Evolutionary conservation across 306 rosid species (phyloP).

Genomic region (Trifolium pratense): DNA sequence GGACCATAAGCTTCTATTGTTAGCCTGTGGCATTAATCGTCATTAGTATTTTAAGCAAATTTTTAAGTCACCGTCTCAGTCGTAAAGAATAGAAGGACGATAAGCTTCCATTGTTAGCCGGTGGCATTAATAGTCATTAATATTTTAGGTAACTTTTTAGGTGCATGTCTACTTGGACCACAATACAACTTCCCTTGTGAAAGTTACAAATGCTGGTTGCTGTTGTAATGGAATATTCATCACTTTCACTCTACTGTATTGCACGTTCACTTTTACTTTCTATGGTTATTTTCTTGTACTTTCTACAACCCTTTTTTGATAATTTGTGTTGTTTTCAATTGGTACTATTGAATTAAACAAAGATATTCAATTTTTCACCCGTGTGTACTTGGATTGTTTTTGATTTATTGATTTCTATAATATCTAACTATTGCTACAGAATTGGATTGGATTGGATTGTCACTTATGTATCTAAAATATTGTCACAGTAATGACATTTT

Average conservation of each 20-base stretch:
- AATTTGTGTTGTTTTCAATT: not conserved
- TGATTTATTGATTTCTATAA: no score
- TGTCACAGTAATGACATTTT: no score
- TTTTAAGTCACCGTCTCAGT: not conserved
- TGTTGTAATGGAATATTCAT: constrained; percentile 5
- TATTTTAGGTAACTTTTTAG: no score
- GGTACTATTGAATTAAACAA: not conserved
- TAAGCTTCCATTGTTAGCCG: not conserved
- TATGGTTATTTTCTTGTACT: no score
- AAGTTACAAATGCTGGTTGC: not conserved
- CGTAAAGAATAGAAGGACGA: not conserved
- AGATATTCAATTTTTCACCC: not conserved
- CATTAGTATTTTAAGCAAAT: not conserved
- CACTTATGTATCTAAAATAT: no score
- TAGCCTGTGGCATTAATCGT: not conserved
- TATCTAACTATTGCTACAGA: no score
- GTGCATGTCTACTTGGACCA: not conserved
- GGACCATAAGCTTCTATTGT: not conserved
- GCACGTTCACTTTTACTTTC: not conserved
- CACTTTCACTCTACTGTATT: not conserved
- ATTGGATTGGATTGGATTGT: no score
- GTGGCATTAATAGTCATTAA: not conserved
- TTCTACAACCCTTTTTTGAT: not conserved
- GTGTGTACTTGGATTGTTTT: not conserved
- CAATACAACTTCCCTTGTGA: not conserved